Conservation (phyloP, 2,329 filamentous ascomycete genomes). For the Phoma sp. region DNA sequence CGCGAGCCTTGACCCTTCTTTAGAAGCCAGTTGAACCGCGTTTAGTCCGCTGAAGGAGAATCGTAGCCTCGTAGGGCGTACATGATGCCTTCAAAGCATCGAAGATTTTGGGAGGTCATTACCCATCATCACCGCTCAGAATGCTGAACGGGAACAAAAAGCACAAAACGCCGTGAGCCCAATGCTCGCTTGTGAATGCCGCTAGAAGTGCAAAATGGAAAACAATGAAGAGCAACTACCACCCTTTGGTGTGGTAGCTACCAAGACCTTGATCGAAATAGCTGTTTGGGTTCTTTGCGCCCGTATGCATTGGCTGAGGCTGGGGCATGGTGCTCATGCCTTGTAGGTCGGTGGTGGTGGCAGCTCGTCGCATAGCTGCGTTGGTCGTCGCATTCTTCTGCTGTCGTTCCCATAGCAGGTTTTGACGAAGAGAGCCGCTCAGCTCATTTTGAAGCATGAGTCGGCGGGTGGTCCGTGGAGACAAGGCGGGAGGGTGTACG, state of each 20-base stretch:
- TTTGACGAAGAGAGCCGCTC: constrained; percentile 88
- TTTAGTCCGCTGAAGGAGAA: constrained; percentile 43
- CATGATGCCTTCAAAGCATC: constrained; percentile 44
- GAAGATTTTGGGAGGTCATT: constrained; percentile 43
- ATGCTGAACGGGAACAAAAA: constrained; percentile 22
- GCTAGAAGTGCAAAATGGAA: constrained; percentile 45
- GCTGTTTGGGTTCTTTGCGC: constrained; percentile 68
- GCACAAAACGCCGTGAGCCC: constrained; percentile 41
- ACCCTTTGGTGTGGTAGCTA: constrained; percentile 86
- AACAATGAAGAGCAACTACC: constrained; percentile 61
- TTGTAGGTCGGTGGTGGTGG: constrained; percentile 79
- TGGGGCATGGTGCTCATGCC: constrained; percentile 81
- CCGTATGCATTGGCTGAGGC: constrained; percentile 53
- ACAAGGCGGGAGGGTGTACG: constrained; percentile 77
- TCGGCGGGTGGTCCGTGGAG: constrained; percentile 86
- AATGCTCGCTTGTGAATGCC: constrained; percentile 47
- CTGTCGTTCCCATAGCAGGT: constrained; percentile 93
- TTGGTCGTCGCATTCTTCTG: constrained; percentile 91
- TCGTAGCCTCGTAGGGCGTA: constrained; percentile 50
- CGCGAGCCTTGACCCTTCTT: constrained; percentile 49
- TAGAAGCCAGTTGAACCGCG: constrained; percentile 36
- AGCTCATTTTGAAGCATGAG: constrained; percentile 97
- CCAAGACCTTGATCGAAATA: constrained; percentile 80
- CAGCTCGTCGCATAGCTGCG: constrained; percentile 68
- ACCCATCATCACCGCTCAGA: constrained; percentile 36